A percentile compares a stretch with the other conserved stretches of the same genome.
Conservation (phyloP, 1,284 basidiomycete genomes). For the Ustilago hordei region DNA sequence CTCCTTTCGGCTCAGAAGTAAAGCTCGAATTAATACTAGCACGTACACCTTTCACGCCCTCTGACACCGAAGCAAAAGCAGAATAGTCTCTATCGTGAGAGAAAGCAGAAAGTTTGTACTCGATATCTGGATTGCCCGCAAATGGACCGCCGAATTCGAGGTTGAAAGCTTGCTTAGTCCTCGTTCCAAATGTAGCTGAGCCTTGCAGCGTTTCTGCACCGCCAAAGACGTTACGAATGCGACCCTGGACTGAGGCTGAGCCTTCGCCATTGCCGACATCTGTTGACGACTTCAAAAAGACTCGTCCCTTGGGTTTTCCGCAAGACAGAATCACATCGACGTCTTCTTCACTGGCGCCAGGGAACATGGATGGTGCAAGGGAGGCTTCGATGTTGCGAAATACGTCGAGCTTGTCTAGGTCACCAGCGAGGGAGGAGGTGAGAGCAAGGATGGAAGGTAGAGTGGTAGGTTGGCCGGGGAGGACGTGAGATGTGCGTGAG, state of each 20-base stretch:
- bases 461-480: constrained; percentile 57
- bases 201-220: constrained; percentile 90
- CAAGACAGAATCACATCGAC: constrained; percentile 87
- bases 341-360: constrained; percentile 76
- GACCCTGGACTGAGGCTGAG: constrained; percentile 70
- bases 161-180: constrained; percentile 82
- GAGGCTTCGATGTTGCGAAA: constrained; percentile 80
- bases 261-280: constrained; percentile 95
- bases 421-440: constrained; percentile 79
- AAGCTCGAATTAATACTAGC: constrained; percentile 76
- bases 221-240: constrained; percentile 81
- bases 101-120: constrained; percentile 76
- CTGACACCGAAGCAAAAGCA: constrained; percentile 78
- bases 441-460: constrained; percentile 73
- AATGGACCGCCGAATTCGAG: constrained; percentile 63
- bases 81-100: constrained; percentile 79
- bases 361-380: constrained; percentile 77
- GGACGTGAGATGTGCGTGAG: constrained; percentile 56
- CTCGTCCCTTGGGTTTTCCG: constrained; percentile 78
- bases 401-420: constrained; percentile 79
- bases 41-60: constrained; percentile 77
- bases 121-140: constrained; percentile 74
- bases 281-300: constrained; percentile 86
- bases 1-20: constrained; percentile 22
- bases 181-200: constrained; percentile 85